Evolutionary conservation across 352 stramenopile species (phyloP), one percentile per base, ranked within the genome.

Genomic region (Pythium plurisporium): DNA sequence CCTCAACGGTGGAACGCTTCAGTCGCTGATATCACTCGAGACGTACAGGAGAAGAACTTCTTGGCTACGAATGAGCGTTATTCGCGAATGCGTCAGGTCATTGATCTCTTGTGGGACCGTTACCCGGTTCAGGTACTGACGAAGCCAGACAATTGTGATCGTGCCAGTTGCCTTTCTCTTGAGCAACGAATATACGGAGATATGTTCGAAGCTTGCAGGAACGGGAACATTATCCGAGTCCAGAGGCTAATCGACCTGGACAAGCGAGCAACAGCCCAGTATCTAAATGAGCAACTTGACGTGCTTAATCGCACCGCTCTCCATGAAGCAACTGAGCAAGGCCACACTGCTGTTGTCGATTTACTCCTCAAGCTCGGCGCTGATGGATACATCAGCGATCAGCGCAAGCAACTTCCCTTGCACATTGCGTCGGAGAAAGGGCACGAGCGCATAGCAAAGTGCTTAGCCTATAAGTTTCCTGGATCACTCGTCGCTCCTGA

Each of bases 61-160:
- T 67, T 78, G 10, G 43, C 64, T 3, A 60, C 54, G 4, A 67
- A 73, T 26, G 57, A 67, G 1, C 67, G 56, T 17, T 88, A 88
- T 46, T 48, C 69, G 19, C 69, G 74, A 27, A 70, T 86, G 14
- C 75, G 73, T 1, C 78, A 88, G 70, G 78, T 86, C 15, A 83
- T 88, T 34, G 75, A 86, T 59, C 56, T 88, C 15, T 47, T 88
- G 1, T 88, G 78, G 78, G 75, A 88, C 54, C 65, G 59, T 9
- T 85, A 80, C 19, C 55, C 67, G 1, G 14, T 63, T 2, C 15
- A 60, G 9, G 54, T 72, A 37, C 67, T 88, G 7, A 46, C 45
- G 10, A 55, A 55, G 17, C 29, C 47, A 20, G 75, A 82, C 23
- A 31, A 51, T 8, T 73, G 63, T 42, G 72, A 70, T 43, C 64